Evolutionary conservation across 2,329 filamentous ascomycete genomes (phyloP), one percentile per base, ranked within the genome.

Genomic region (Neurospora crassa): DNA sequence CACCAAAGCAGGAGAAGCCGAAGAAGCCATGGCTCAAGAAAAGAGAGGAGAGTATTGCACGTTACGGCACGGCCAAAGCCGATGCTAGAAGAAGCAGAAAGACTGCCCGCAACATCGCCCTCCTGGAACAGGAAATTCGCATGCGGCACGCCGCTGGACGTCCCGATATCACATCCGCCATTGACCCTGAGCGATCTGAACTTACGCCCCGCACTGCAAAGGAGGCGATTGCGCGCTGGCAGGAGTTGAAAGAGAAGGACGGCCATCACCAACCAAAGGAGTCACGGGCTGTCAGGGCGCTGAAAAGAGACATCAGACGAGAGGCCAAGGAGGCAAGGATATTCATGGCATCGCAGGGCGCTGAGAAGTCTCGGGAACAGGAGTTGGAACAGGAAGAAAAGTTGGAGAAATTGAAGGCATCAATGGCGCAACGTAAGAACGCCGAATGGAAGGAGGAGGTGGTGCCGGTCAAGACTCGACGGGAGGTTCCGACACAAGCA

Each of bases 161-260:
- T n/a, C 53, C 53, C 3, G 53, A 63, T 37, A 37, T 63, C 53
- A 11, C 29, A 37, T 63, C 53, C 29, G 53, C 53, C 29, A 63
- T 29, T 14, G 53, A 63, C 53, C 53, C 53, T 14, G 53, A 63
- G 34, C 34, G 24, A 34, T 63, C 53, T 18, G 29, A 63, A 63
- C 16, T 63, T 14, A 63, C 53, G 10, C 29, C 29, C 53, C 53
- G 29, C 14, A 63, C 24, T n/a, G 53, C 53, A 1, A 16, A 63
- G n/a, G 20, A 45, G 20, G 29, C 69, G 29, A 41, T 59, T 59
- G 42, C 41, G 34, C 41, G 41, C 42, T 34, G 70, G 67, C 11
- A 45, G 40, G 67, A 68, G 70, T 12, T 41, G 43, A 72, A 74
- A 71, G 71, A 71, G 68, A 73, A 74, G 73, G 70, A 59, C 69